These are phyloP conservation scores for Fusarium continuum DNA, from an alignment of 2,329 filamentous ascomycete genomes.

Conservation along the genomic window DNA sequence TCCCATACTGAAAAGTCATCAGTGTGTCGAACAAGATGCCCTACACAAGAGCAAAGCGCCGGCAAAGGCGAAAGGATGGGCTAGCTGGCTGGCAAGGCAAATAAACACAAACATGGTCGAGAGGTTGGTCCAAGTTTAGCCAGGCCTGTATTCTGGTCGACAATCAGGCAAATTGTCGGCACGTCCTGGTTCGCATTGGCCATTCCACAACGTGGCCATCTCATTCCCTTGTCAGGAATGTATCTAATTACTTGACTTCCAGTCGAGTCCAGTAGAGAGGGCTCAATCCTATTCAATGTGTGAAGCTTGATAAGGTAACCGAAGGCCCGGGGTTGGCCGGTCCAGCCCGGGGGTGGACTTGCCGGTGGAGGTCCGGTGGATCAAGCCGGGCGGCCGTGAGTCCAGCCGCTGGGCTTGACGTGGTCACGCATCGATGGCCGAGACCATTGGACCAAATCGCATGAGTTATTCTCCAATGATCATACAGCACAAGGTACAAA, in stretches of 20 bases:
- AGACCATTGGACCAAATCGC: slow-evolving; percentile 34
- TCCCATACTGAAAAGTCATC: neutral
- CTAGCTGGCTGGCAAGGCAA: no score
- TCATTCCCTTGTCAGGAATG: neutral
- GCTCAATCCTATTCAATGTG: slow-evolving; percentile 16
- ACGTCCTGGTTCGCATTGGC: neutral
- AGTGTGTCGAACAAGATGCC: neutral
- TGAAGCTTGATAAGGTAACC: slow-evolving; percentile 20
- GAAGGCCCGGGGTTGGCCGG: slow-evolving; percentile 27
- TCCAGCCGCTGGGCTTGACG: slow-evolving; percentile 40
- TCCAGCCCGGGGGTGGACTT: slow-evolving; percentile 33
- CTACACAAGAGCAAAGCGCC: slow-evolving; percentile 7
- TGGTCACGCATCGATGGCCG: slow-evolving; percentile 41
- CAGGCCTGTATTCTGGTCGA: slow-evolving; percentile 4
- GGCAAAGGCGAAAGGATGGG: neutral
- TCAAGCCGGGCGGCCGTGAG: slow-evolving; percentile 34
- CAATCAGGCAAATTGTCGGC: slow-evolving; percentile 6
- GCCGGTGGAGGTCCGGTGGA: slow-evolving; percentile 36
- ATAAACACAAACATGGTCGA: neutral
- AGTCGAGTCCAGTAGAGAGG: neutral
- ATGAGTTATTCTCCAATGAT: slow-evolving; percentile 37
- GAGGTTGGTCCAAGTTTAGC: slow-evolving; percentile 11
- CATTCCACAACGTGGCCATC: slow-evolving; percentile 6
- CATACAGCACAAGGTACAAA: neutral
- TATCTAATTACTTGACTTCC: neutral